phyloP scores from a whole-genome alignment of 176 grass and related monocot species.

The Hsuehochloa calcarea region DNA sequence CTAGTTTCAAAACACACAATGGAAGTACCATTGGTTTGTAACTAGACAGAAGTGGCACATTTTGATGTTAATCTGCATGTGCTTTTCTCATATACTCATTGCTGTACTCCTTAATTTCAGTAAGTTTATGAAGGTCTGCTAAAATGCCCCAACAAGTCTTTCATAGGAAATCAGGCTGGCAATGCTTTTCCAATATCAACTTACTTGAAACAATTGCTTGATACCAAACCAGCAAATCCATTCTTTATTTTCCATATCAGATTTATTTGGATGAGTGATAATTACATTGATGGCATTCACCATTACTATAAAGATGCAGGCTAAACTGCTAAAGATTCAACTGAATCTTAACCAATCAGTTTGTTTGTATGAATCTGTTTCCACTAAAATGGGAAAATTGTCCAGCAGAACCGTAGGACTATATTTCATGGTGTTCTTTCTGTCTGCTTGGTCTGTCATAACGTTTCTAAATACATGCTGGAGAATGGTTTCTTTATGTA shows the following conservation, averaged over 20 bases:
- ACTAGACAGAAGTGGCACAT: background rate
- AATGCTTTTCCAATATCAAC: slow-evolving; percentile 1
- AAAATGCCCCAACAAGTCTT: background rate
- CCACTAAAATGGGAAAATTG: background rate
- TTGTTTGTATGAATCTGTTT: background rate
- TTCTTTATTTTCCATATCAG: background rate
- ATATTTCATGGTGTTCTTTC: background rate
- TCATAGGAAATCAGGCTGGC: background rate
- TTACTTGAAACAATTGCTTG: background rate
- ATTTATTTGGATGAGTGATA: background rate
- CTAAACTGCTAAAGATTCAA: background rate
- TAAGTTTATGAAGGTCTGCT: background rate
- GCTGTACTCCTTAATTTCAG: background rate
- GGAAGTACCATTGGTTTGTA: background rate
- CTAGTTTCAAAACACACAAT: background rate
- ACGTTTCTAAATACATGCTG: background rate
- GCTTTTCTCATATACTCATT: background rate
- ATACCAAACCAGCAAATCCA: background rate
- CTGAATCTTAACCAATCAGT: background rate
- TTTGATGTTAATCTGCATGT: background rate
- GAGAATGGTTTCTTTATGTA: background rate
- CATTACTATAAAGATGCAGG: background rate
- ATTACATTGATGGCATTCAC: background rate
- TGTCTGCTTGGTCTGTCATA: background rate
- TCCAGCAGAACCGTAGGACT: background rate